Base-by-base conservation (phyloP, 768 basidiomycete species). In the Hygrophoropsis aurantiaca region DNA sequence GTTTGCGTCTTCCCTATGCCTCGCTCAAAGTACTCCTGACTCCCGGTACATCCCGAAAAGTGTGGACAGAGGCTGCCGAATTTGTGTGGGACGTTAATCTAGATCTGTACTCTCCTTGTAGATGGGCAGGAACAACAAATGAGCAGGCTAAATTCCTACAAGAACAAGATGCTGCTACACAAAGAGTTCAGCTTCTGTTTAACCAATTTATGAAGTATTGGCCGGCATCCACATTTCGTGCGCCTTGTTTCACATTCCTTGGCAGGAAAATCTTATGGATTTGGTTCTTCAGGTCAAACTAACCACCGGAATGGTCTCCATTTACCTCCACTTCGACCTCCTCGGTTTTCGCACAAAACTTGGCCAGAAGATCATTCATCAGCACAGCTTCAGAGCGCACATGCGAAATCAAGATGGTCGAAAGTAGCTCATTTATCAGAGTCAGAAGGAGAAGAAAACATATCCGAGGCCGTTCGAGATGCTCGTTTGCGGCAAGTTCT, bases 401-500 rank as follows among this genome's bases (percentile, higher is more conserved):
- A 21, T 7, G 15, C 41, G 46, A 11, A 26, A 20, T 11, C 24
- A 16, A 18, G 49, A 25, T 57, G 60, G 67, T 55, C 61, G 37
- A 54, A 35, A 26, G 47, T 57, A 20, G 56, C 57, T 15, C 51
- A 63, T 33, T 50, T 73, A 20, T 84, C 84, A 0, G 86, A 88
- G 58, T 87, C 85, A 11, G 85, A 87, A 8, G 78, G 70, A 13
- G 84, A 84, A 45, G 81, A 80, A 50, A 68, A 74, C 21, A 59
- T 86, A 33, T 79, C 83, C 11, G 84, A 87, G 56, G 77, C 74
- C 2, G 82, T 84, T 55, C 77, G 85, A 26, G 88, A 90, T 69
- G 81, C 83, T 44, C 79, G 81, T 35, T 67, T 90, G 46, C 85
- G 83, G 84, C 87, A 66, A 62, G 81, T 67, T 38, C 15, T 44